Conservation (phyloP, 2,329 filamentous ascomycete genomes). For the Xylariaceae sp. region DNA sequence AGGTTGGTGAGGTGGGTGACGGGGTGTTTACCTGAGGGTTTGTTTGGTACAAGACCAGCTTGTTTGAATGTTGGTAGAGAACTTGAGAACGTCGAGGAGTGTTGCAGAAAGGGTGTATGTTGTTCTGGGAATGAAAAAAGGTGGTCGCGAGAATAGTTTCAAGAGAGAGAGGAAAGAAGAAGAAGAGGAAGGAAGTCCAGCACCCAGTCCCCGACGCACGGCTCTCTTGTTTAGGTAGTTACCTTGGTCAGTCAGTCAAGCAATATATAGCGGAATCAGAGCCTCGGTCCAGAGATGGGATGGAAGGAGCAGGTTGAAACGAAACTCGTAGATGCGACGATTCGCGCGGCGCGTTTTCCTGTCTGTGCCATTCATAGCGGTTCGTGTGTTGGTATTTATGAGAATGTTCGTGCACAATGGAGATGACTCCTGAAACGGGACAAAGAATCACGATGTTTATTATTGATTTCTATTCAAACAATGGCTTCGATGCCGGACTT, state of each 20-base stretch:
- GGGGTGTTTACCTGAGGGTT: background rate
- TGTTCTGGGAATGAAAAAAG: background rate
- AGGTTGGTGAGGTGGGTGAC: background rate
- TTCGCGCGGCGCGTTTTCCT: too few relatives aligned
- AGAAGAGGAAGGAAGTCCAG: background rate
- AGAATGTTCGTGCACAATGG: slow-evolving; percentile 1
- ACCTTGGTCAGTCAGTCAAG: too few relatives aligned
- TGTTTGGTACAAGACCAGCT: slow-evolving; percentile 2
- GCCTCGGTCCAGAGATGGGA: too few relatives aligned
- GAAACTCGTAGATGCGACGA: background rate
- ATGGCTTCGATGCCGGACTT: background rate
- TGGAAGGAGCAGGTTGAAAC: background rate
- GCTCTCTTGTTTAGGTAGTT: too few relatives aligned
- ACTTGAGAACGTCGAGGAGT: slow-evolving; percentile 1
- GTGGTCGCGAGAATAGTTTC: background rate
- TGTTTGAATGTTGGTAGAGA: background rate
- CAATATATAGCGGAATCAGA: too few relatives aligned
- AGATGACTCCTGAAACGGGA: background rate
- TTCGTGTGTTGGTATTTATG: background rate
- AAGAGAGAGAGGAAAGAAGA: background rate
- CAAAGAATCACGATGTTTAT: background rate
- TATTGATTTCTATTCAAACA: background rate
- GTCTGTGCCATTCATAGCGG: background rate
- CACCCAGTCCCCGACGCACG: too few relatives aligned
- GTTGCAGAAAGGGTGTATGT: background rate